Conservation (phyloP, 768 basidiomycete species). For the Tulasnella sp. region DNA sequence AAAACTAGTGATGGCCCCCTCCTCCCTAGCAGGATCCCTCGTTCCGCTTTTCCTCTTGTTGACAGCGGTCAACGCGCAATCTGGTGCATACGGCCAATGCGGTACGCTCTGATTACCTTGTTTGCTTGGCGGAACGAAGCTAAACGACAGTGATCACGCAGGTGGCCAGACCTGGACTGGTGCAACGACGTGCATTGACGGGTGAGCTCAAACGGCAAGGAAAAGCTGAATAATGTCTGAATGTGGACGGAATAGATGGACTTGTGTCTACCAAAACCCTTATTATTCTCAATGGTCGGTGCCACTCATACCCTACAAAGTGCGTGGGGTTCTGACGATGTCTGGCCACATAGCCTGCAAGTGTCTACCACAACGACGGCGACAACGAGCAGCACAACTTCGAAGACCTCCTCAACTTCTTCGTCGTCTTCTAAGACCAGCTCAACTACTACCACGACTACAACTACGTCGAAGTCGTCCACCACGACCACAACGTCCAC, state of each 20-base stretch:
- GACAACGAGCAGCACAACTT: slow-evolving; percentile 21
- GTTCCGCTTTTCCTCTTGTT: neutral
- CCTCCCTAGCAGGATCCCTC: neutral
- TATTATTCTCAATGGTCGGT: neutral
- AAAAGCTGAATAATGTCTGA: neutral
- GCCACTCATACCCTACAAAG: neutral
- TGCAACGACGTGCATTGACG: slow-evolving; percentile 36
- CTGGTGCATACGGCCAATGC: slow-evolving; percentile 3
- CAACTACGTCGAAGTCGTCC: neutral
- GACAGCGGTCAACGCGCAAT: neutral
- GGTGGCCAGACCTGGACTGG: slow-evolving; percentile 41
- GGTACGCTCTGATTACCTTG: neutral
- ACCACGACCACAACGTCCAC: slow-evolving; percentile 28
- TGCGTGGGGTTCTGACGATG: neutral
- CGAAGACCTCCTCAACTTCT: neutral
- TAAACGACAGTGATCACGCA: neutral
- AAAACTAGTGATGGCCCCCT: neutral
- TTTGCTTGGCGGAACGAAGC: neutral
- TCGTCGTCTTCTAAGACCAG: neutral
- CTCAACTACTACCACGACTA: neutral
- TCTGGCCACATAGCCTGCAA: neutral
- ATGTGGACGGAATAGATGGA: neutral
- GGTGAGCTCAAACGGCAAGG: slow-evolving; percentile 30
- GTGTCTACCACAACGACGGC: neutral
- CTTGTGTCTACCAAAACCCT: slow-evolving; percentile 13